phyloP scores from a whole-genome alignment of 306 rosid species.

The Prunus fruticosa region DNA sequence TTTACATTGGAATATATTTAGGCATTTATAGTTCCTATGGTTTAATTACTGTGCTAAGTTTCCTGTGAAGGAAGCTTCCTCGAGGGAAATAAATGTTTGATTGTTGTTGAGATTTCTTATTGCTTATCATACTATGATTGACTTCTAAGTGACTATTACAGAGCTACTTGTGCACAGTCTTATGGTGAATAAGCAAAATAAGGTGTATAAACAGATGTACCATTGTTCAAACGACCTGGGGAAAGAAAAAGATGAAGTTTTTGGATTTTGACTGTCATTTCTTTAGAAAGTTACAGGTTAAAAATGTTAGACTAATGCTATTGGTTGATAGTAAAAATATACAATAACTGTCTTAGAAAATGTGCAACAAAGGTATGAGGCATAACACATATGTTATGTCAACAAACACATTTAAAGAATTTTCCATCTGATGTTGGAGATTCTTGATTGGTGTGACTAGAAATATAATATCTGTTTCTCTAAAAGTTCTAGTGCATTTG shows the following conservation, averaged over 20 bases:
- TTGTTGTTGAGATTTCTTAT: background rate
- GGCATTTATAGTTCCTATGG: background rate
- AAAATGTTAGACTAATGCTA: background rate
- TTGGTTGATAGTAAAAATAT: background rate
- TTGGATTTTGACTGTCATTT: background rate
- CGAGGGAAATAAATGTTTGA: background rate
- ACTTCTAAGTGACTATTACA: background rate
- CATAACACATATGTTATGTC: background rate
- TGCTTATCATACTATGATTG: background rate
- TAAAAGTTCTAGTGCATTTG: background rate
- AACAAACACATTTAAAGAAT: background rate
- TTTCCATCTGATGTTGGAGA: background rate
- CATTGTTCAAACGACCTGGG: background rate
- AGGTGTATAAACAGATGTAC: background rate
- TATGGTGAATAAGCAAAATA: background rate
- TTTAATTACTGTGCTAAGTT: background rate
- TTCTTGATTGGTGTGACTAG: background rate
- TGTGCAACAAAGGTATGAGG: background rate
- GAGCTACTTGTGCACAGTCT: background rate
- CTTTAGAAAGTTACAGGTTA: background rate
- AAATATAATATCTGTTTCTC: background rate
- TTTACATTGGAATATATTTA: background rate
- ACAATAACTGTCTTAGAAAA: background rate
- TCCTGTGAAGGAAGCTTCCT: background rate
- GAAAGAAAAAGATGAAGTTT: background rate